Percentiles rank a stretch among this genome's conserved stretches.
phyloP scores from a whole-genome alignment of 1,284 basidiomycete genomes.

The Melampsora americana region DNA sequence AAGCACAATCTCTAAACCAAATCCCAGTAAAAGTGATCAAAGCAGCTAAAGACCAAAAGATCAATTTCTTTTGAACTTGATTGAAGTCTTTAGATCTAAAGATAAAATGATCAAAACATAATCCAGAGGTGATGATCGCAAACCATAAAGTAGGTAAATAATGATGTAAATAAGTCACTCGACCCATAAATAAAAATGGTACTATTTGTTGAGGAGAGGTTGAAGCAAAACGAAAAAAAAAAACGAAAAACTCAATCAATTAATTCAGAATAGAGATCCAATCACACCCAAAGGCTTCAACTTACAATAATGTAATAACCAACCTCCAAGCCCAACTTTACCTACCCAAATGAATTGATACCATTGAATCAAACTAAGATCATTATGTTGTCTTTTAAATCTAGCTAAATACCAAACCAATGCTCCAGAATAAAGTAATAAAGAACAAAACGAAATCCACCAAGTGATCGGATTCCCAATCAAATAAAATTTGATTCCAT shows the following conservation, averaged over 20 bases:
- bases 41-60: constrained; percentile 65
- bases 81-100: constrained; percentile 70
- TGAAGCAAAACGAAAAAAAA: neutral
- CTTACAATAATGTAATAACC: constrained; percentile 84
- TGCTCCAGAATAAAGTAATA: constrained; percentile 63
- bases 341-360: constrained; percentile 89
- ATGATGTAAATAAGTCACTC: constrained; percentile 59
- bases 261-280: neutral
- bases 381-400: constrained; percentile 79
- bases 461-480: constrained; percentile 88
- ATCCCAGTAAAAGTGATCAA: constrained; percentile 76
- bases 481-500: constrained; percentile 86
- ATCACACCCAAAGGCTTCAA: constrained; percentile 40
- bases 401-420: constrained; percentile 73
- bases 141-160: constrained; percentile 88
- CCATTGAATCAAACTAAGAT: constrained; percentile 78
- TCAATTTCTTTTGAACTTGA: constrained; percentile 65
- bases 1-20: constrained; percentile 87
- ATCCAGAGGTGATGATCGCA: constrained; percentile 83
- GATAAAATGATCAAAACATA: constrained; percentile 86
- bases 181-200: constrained; percentile 93
- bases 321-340: constrained; percentile 86
- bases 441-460: constrained; percentile 74
- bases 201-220: constrained; percentile 57
- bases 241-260: neutral